A percentile compares a stretch with the other conserved stretches of the same genome.
These are phyloP conservation scores for Naegleria fowleri DNA, from an alignment of 208 protist genomes.

Conservation along the genomic window DNA sequence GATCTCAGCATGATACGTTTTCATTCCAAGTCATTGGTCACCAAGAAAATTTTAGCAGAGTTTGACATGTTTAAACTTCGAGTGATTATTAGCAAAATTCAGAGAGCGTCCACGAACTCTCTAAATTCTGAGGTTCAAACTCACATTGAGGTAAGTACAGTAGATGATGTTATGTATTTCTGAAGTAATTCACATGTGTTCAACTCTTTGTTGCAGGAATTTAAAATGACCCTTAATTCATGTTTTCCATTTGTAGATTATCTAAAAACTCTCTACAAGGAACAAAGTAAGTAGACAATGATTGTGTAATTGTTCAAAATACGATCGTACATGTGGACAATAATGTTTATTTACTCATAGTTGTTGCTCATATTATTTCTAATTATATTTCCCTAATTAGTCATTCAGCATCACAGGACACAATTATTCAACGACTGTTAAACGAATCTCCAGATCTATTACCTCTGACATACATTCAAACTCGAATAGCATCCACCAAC, in stretches of 20 bases:
- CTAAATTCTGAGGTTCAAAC: not conserved
- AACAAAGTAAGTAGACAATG: not conserved
- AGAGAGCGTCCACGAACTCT: not conserved
- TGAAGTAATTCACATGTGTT: too few species aligned
- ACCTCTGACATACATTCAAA: not conserved
- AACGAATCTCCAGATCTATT: not conserved
- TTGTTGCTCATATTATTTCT: too few species aligned
- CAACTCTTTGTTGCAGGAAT: not conserved
- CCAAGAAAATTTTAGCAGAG: not conserved
- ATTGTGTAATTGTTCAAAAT: too few species aligned
- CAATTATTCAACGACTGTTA: not conserved
- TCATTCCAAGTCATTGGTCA: not conserved
- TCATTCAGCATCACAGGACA: too few species aligned
- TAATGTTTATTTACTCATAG: too few species aligned
- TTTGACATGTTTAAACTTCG: slow-evolving; percentile 6
- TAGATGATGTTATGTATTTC: too few species aligned
- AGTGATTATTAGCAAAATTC: not conserved
- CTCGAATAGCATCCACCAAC: not conserved
- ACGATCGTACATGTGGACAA: too few species aligned
- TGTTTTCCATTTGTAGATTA: not conserved
- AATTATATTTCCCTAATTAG: too few species aligned
- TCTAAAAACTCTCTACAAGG: not conserved
- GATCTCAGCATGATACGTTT: not conserved
- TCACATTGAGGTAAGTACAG: too few species aligned
- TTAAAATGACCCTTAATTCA: not conserved